phyloP scores from a whole-genome alignment of 129 eudicot genomes.

The Ambrosia trifida region DNA sequence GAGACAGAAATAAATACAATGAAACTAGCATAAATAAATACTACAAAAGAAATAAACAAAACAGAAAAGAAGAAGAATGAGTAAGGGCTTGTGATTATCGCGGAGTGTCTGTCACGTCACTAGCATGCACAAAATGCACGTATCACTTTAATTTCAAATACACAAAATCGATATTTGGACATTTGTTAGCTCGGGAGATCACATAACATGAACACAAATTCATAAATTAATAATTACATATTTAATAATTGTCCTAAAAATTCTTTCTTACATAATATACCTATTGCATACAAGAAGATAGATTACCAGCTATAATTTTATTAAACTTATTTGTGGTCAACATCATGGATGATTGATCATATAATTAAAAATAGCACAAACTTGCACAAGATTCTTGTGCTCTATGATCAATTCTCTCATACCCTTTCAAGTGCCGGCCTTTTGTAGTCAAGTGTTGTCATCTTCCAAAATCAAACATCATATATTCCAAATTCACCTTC shows the following conservation, averaged over 20 bases:
- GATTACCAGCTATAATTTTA: slow-evolving; percentile 14
- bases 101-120: not conserved
- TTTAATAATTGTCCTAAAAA: not conserved
- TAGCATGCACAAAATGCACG: not conserved
- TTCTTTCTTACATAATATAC: not conserved
- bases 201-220: not conserved
- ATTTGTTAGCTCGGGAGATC: not conserved
- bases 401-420: slow-evolving; percentile 20
- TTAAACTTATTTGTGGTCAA: slow-evolving; percentile 16
- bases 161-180: not conserved
- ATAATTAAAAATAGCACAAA: slow-evolving; percentile 29
- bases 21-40: not conserved
- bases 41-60: not conserved
- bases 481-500: slow-evolving; percentile 26
- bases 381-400: slow-evolving; percentile 36
- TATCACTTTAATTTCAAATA: too few relatives aligned
- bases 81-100: not conserved
- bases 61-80: not conserved
- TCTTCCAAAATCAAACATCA: slow-evolving; percentile 19
- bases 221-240: not conserved
- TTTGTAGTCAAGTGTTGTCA: slow-evolving; percentile 31
- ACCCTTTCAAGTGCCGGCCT: slow-evolving; percentile 37
- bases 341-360: slow-evolving; percentile 22
- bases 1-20: not conserved
- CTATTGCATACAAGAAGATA: slow-evolving; percentile 31